Evolutionary conservation across 352 stramenopile species (phyloP).

Genomic region (Pythium oligandrum): DNA sequence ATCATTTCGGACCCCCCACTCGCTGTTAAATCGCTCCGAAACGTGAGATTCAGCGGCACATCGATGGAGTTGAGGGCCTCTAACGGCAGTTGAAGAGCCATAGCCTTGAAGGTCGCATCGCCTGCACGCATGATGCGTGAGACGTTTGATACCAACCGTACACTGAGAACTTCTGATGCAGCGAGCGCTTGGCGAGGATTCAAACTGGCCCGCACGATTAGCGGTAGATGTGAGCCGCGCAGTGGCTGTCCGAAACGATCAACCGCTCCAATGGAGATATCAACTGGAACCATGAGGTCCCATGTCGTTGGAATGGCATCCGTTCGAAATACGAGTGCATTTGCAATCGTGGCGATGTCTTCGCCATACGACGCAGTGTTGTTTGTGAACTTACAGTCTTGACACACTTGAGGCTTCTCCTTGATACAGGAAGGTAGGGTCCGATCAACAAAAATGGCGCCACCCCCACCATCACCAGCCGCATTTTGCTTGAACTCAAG

Average conservation of each 20-base stretch:
- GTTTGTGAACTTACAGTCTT: neutral
- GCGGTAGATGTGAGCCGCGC: neutral
- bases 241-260: slow-evolving; percentile 3
- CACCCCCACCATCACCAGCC: slow-evolving; percentile 9
- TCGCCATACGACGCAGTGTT: slow-evolving; percentile 4
- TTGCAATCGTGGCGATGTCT: slow-evolving; percentile 2
- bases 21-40: slow-evolving; percentile 2
- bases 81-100: slow-evolving; percentile 1
- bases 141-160: neutral
- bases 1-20: neutral
- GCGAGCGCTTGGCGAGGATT: no score
- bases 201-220: neutral
- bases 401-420: neutral
- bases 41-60: slow-evolving; percentile 3
- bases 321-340: neutral
- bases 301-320: neutral
- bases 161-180: neutral
- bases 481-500: slow-evolving; percentile 8
- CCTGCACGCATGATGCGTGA: slow-evolving; percentile 3
- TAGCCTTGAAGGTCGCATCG: slow-evolving; percentile 5
- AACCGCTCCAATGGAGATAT: slow-evolving; percentile 3
- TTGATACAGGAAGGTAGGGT: slow-evolving; percentile 6
- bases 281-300: slow-evolving; percentile 3
- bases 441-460: slow-evolving; percentile 9
- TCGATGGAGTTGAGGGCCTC: slow-evolving; percentile 3